A percentile compares a stretch with the other conserved stretches of the same genome.
These are phyloP conservation scores for Citrus sp. DNA, from an alignment of 345 rosid genomes.

Conservation along the genomic window DNA sequence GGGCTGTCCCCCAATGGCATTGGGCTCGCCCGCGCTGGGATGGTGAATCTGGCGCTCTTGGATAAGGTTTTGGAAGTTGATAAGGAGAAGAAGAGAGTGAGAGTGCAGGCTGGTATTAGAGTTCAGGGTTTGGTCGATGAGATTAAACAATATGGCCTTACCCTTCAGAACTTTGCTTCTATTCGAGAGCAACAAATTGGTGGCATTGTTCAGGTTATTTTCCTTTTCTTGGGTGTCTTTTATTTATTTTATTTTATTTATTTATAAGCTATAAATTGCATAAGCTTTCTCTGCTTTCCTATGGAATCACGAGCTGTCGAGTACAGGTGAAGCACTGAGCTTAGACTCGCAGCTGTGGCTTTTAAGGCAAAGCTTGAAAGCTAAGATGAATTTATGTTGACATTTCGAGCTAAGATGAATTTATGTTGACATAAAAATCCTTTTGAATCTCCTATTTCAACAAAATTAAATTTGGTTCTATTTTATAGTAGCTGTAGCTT, in stretches of 20 bases:
- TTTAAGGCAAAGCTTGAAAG: no score
- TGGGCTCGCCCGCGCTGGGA: slow-evolving; percentile 81
- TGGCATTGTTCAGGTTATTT: slow-evolving; percentile 87
- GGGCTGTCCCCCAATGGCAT: slow-evolving; percentile 92
- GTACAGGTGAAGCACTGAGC: no score
- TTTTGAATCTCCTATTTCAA: no score
- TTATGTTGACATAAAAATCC: no score
- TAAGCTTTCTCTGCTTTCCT: not conserved
- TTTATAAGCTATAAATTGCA: not conserved
- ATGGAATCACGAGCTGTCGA: not conserved
- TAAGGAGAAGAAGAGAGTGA: slow-evolving; percentile 73
- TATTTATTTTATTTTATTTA: not conserved
- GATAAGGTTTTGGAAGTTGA: slow-evolving; percentile 81
- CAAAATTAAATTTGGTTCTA: no score
- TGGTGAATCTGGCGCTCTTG: slow-evolving; percentile 87
- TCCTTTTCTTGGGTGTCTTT: not conserved
- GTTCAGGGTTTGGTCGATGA: slow-evolving; percentile 90
- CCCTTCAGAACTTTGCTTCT: slow-evolving; percentile 93
- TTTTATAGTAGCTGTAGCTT: no score
- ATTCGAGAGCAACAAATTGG: slow-evolving; percentile 99
- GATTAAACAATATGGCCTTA: slow-evolving; percentile 70
- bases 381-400: no score
- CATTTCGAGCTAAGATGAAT: no score
- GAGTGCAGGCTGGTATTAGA: slow-evolving; percentile 85
- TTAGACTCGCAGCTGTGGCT: no score